Conservation (phyloP, 225 moss, liverwort and hornwort genomes). For the Physcomitrium patens region DNA sequence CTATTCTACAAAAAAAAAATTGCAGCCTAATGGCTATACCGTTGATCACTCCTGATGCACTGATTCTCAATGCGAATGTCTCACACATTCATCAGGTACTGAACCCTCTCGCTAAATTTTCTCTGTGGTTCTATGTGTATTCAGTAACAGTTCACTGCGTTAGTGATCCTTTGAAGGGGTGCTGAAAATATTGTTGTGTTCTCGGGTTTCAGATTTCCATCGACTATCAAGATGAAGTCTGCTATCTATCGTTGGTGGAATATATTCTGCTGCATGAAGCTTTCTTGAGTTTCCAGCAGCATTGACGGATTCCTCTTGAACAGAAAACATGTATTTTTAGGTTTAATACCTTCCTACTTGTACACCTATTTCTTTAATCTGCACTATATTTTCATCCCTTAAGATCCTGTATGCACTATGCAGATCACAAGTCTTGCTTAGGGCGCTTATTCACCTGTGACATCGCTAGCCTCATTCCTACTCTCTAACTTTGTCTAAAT, state of each 20-base stretch:
- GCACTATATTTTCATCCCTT: neutral
- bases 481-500: too few species aligned
- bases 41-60: conserved; percentile 12
- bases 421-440: too few species aligned
- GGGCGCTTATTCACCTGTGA: too few species aligned
- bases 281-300: neutral
- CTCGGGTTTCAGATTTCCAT: conserved; percentile 30
- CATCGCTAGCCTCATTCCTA: too few species aligned
- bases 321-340: conserved; percentile 4
- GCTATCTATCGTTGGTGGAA: conserved; percentile 6
- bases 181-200: neutral
- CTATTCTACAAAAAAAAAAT: conserved; percentile 17
- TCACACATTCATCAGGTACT: conserved; percentile 32
- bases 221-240: conserved; percentile 14
- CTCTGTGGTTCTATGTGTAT: neutral
- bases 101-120: neutral
- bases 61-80: conserved; percentile 15
- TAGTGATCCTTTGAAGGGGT: neutral
- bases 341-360: conserved; percentile 12
- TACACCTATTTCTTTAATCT: conserved; percentile 1
- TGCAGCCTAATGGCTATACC: conserved; percentile 20
- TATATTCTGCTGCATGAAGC: neutral
- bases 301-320: conserved; percentile 15
- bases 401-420: neutral
- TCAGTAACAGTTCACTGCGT: neutral